Conservation (phyloP, 2,329 filamentous ascomycete species). For the Chalaropsis ovoidea region DNA sequence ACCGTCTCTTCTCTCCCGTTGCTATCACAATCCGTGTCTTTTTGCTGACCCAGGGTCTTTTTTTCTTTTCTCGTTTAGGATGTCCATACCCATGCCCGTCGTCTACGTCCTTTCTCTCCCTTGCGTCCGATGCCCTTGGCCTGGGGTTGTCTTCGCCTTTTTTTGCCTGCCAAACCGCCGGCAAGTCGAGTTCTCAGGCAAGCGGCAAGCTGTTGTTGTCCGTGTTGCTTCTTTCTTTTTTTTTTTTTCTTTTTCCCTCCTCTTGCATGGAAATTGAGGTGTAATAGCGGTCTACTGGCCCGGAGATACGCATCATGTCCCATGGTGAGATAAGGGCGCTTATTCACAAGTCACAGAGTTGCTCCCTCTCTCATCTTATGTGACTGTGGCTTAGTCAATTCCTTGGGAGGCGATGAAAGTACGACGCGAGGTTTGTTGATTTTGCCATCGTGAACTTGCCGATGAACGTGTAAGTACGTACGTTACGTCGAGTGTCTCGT, state of each 20-base stretch:
- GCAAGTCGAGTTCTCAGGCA: not conserved
- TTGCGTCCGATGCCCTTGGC: not conserved
- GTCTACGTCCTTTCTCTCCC: not conserved
- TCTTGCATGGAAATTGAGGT: not conserved
- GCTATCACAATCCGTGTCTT: not conserved
- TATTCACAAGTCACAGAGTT: too few species aligned
- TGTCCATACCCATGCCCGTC: not conserved
- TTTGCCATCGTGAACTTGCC: too few species aligned
- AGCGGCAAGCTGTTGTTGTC: not conserved
- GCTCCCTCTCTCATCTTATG: not conserved
- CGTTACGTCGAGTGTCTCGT: too few species aligned
- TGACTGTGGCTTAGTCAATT: not conserved
- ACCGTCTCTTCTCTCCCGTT: slow-evolving; percentile 1
- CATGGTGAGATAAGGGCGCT: too few species aligned
- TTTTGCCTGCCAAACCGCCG: not conserved
- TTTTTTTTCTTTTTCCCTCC: not conserved
- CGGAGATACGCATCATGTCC: not conserved
- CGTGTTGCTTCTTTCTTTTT: too few species aligned
- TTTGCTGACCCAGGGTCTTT: not conserved
- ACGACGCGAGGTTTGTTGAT: too few species aligned
- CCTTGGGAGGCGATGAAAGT: not conserved
- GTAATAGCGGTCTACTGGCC: not conserved
- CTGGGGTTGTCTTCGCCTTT: not conserved
- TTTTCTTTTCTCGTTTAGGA: not conserved
- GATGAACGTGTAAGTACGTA: too few species aligned